A percentile compares a stretch with the other conserved stretches of the same genome.
phyloP scores from a whole-genome alignment of 768 basidiomycete species.

The Boletellus sp. region DNA sequence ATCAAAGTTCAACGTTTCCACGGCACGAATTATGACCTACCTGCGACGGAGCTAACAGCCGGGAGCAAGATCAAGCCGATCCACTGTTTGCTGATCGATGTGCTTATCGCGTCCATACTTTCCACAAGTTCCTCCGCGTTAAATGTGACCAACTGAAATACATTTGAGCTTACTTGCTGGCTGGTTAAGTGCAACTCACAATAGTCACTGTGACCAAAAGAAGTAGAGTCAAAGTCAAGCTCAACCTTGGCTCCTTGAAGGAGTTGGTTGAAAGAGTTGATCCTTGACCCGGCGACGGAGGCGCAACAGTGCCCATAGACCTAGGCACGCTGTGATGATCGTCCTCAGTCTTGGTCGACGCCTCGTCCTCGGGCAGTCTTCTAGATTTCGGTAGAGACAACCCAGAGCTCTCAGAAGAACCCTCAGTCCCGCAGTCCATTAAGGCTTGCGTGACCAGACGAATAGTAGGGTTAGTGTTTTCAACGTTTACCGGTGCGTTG shows the following conservation, averaged over 20 bases:
- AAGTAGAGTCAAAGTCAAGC: conserved; percentile 52
- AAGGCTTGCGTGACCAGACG: conserved; percentile 21
- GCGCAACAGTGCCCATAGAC: conserved; percentile 6
- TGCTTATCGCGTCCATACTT: conserved; percentile 76
- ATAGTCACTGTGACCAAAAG: conserved; percentile 59
- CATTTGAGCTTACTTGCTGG: conserved; percentile 1
- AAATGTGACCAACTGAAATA: conserved; percentile 46
- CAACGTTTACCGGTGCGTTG: neutral
- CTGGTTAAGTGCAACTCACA: conserved; percentile 37
- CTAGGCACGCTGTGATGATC: conserved; percentile 8
- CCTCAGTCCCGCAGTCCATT: conserved; percentile 1
- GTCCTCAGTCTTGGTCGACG: conserved; percentile 2
- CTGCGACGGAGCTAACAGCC: conserved; percentile 75
- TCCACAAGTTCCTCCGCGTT: conserved; percentile 76
- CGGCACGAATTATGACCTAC: conserved; percentile 33
- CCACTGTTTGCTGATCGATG: conserved; percentile 79
- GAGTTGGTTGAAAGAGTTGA: conserved; percentile 17
- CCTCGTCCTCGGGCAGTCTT: conserved; percentile 16
- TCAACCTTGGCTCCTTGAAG: conserved; percentile 53
- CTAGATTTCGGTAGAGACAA: conserved; percentile 7
- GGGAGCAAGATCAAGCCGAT: conserved; percentile 86
- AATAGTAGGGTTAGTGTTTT: conserved; percentile 19
- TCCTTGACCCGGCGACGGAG: conserved; percentile 12
- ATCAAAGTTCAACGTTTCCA: neutral
- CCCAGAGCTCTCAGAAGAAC: conserved; percentile 1